Percentiles rank a stretch among this genome's conserved stretches.
phyloP scores from a whole-genome alignment of 2,329 filamentous ascomycete species.

The Neofusicoccum umdonicola region DNA sequence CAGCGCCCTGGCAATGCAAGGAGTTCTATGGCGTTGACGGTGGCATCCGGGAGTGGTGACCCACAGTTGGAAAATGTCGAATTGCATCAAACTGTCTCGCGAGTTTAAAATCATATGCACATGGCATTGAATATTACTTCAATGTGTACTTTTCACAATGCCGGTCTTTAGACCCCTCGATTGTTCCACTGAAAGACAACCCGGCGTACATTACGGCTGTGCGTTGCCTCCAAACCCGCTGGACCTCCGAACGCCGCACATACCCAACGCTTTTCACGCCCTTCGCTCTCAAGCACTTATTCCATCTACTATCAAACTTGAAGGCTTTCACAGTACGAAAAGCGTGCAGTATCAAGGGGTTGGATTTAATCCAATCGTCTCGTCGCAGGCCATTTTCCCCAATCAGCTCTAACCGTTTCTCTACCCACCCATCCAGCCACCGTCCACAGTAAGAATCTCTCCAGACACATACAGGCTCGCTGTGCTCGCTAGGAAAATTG shows the following conservation, averaged over 20 bases:
- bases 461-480: constrained; percentile 79
- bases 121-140: no score
- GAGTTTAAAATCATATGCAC: no score
- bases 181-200: not conserved
- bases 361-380: not conserved
- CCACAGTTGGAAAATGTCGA: no score
- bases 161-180: no score
- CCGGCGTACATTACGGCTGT: not conserved
- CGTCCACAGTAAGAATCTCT: constrained; percentile 79
- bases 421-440: constrained; percentile 88
- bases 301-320: no score
- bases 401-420: not conserved
- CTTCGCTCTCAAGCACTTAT: not conserved
- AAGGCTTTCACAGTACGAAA: no score
- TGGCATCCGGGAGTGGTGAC: not conserved
- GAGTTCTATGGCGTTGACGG: constrained; percentile 43
- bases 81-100: no score
- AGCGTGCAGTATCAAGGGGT: no score
- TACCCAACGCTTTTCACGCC: not conserved
- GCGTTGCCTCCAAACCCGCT: not conserved
- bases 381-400: not conserved
- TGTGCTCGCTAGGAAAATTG: constrained; percentile 72
- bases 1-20: constrained; percentile 56
- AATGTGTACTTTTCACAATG: no score
- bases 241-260: not conserved